Evolutionary conservation across 225 moss, liverwort and hornwort species (phyloP).

Genomic region (Physcomitrellopsis africana): DNA sequence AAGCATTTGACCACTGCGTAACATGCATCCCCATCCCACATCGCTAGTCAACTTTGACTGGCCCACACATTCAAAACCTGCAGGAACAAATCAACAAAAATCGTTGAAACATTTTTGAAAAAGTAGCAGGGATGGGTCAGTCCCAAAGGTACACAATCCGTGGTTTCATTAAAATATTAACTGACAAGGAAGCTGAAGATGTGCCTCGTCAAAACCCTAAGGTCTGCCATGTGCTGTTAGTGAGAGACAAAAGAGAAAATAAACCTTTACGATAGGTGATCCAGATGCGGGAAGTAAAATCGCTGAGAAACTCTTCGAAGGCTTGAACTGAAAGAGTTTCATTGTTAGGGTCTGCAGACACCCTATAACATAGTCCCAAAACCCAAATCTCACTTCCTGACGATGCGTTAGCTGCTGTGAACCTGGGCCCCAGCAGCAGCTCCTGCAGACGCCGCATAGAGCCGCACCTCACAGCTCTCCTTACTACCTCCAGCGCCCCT

Average conservation of each 20-base stretch:
- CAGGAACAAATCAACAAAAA: constrained; percentile 25
- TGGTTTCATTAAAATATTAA: too few species aligned
- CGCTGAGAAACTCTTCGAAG: constrained; percentile 72
- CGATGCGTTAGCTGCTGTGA: constrained; percentile 71
- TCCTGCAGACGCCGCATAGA: constrained; percentile 99
- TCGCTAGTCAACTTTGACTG: constrained; percentile 87
- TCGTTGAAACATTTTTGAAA: too few species aligned
- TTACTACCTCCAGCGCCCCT: constrained; percentile 68
- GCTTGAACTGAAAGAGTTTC: constrained; percentile 59
- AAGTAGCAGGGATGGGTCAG: too few species aligned
- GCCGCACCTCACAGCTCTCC: constrained; percentile 77
- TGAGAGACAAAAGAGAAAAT: constrained; percentile 16
- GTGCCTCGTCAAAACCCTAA: background rate
- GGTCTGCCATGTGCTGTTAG: too few species aligned
- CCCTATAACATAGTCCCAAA: constrained; percentile 86
- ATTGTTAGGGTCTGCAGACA: constrained; percentile 66
- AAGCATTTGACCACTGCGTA: constrained; percentile 99
- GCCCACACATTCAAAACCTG: constrained; percentile 91
- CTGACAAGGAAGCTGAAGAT: too few species aligned
- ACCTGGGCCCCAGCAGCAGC: constrained; percentile 86
- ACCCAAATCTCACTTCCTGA: constrained; percentile 92
- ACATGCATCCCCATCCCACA: constrained; percentile 99
- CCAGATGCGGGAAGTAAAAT: constrained; percentile 94
- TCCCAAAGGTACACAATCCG: too few species aligned
- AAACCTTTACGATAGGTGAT: constrained; percentile 89